phyloP scores from a whole-genome alignment of 2,329 filamentous ascomycete species.

The Botryotinia calthae region DNA sequence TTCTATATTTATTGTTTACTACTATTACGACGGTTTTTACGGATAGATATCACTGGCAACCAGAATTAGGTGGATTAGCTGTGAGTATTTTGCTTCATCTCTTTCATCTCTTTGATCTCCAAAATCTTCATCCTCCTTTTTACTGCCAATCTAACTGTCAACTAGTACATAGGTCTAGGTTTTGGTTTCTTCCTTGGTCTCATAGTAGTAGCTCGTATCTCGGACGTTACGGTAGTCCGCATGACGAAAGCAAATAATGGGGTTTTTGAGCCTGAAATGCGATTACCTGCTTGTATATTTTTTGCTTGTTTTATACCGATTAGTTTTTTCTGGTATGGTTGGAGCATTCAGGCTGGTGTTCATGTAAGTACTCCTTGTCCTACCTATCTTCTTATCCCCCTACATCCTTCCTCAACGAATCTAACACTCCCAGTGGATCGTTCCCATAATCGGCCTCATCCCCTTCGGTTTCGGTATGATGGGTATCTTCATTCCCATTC shows the following conservation, averaged over 20 bases:
- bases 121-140: background rate
- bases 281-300: conserved; percentile 46
- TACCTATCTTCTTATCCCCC: background rate
- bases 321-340: conserved; percentile 51
- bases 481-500: conserved; percentile 45
- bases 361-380: conserved; percentile 32
- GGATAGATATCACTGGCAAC: conserved; percentile 43
- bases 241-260: conserved; percentile 46
- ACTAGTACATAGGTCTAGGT: conserved; percentile 44
- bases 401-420: conserved; percentile 43
- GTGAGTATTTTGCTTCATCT: conserved; percentile 1
- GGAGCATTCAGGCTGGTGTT: conserved; percentile 44
- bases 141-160: background rate
- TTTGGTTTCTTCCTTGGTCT: conserved; percentile 44
- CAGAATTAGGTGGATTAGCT: conserved; percentile 45
- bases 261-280: conserved; percentile 35
- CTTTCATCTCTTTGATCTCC: background rate
- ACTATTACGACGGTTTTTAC: conserved; percentile 48
- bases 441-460: conserved; percentile 43
- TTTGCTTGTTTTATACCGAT: conserved; percentile 46
- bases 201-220: conserved; percentile 44
- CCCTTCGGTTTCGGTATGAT: conserved; percentile 49
- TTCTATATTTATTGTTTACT: conserved; percentile 53
- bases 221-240: conserved; percentile 47
- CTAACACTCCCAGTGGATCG: conserved; percentile 45